Percentiles rank a stretch among this genome's conserved stretches.
Evolutionary conservation across 495 filamentous ascomycete genomes (phyloP).

Genomic region (Daldinia vernicosa): DNA sequence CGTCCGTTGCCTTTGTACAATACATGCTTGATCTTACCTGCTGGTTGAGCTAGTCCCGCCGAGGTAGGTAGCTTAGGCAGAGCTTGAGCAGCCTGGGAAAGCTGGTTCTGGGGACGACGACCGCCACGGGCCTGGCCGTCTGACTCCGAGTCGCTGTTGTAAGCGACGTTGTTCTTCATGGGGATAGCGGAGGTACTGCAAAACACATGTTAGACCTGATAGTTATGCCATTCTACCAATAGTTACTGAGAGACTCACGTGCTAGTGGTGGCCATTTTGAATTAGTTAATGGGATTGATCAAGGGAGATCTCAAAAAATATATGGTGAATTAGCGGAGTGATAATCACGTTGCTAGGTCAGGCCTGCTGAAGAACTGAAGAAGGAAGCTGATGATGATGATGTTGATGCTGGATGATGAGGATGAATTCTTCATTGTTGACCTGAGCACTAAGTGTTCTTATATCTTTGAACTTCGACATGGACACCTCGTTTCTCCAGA

Average conservation of each 20-base stretch:
- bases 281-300: slow-evolving; percentile 20
- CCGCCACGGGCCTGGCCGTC: slow-evolving; percentile 44
- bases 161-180: slow-evolving; percentile 45
- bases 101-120: slow-evolving; percentile 40
- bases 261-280: slow-evolving; percentile 43
- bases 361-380: slow-evolving; percentile 42
- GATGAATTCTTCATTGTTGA: slow-evolving; percentile 9
- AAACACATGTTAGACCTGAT: slow-evolving; percentile 13
- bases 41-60: slow-evolving; percentile 49
- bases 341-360: slow-evolving; percentile 25
- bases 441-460: slow-evolving; percentile 20
- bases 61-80: slow-evolving; percentile 51
- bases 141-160: slow-evolving; percentile 45
- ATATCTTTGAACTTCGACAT: slow-evolving; percentile 18
- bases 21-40: slow-evolving; percentile 44
- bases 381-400: slow-evolving; percentile 12
- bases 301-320: slow-evolving; percentile 35
- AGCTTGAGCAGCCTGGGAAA: slow-evolving; percentile 35
- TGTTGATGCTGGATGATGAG: slow-evolving; percentile 35
- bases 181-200: slow-evolving; percentile 36
- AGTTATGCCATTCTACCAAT: not conserved
- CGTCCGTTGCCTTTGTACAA: not conserved
- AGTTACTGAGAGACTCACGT: slow-evolving; percentile 36
- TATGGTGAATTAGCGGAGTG: slow-evolving; percentile 2
- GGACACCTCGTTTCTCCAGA: slow-evolving; percentile 32